Percentiles rank a stretch among this genome's conserved stretches.
These are phyloP conservation scores for Kondoa subrosea DNA, from an alignment of 768 basidiomycete genomes.

Conservation along the genomic window DNA sequence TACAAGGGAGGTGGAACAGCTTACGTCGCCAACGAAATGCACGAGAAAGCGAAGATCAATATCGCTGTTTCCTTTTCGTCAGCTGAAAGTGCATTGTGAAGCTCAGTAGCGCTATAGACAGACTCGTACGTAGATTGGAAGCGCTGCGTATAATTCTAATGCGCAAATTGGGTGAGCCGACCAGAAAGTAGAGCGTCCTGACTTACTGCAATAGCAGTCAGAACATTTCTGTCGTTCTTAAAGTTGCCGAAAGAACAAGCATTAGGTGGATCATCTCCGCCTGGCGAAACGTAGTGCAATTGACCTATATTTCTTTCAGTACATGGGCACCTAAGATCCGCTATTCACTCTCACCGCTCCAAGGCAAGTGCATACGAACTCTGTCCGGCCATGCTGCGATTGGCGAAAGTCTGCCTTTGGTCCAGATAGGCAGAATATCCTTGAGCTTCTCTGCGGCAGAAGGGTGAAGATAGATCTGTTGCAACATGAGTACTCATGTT, in stretches of 20 bases:
- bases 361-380: conserved; percentile 6
- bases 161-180: conserved; percentile 61
- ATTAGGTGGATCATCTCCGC: conserved; percentile 59
- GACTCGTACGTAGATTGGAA: conserved; percentile 9
- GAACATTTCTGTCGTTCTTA: conserved; percentile 11
- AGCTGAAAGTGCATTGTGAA: no score
- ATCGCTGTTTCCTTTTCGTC: neutral
- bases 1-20: conserved; percentile 25
- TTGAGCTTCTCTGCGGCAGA: conserved; percentile 49
- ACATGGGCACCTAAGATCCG: no score
- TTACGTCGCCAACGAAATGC: conserved; percentile 48
- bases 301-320: conserved; percentile 9
- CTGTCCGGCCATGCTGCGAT: conserved; percentile 49
- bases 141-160: conserved; percentile 45
- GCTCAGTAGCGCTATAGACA: neutral
- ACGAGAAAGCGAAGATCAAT: conserved; percentile 77
- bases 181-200: conserved; percentile 16
- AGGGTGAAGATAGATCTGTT: conserved; percentile 59
- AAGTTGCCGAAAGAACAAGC: conserved; percentile 54
- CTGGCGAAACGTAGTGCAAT: conserved; percentile 45
- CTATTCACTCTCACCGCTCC: neutral
- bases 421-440: conserved; percentile 44
- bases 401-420: conserved; percentile 58
- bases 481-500: neutral
- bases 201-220: conserved; percentile 4